Evolutionary conservation across 768 basidiomycete genomes (phyloP).

Genomic region (Jaapia argillacea): DNA sequence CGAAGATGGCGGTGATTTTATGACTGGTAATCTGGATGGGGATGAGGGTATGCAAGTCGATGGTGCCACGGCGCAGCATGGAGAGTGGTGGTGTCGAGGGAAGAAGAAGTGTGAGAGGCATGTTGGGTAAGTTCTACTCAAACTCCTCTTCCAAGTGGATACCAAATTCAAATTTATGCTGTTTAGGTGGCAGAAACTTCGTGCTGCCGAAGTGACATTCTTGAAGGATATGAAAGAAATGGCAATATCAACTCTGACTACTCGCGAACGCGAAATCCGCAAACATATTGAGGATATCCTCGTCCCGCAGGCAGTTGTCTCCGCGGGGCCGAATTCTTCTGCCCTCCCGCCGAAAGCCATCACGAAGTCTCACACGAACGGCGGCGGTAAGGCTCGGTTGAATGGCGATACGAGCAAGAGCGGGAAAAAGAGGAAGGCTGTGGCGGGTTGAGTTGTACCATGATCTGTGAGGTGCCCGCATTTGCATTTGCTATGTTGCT

Average conservation of each 20-base stretch:
- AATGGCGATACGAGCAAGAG: conserved; percentile 25
- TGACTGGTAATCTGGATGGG: too few species aligned
- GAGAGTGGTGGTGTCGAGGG: conserved; percentile 75
- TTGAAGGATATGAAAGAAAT: conserved; percentile 73
- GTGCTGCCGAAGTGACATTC: conserved; percentile 58
- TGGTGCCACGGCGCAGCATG: conserved; percentile 17
- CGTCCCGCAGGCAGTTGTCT: conserved; percentile 10
- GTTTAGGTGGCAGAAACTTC: conserved; percentile 70
- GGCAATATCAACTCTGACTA: conserved; percentile 54
- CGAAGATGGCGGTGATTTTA: conserved; percentile 33
- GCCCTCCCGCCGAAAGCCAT: conserved; percentile 16
- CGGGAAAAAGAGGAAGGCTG: conserved; percentile 50
- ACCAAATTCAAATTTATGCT: not conserved
- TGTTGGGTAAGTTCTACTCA: conserved; percentile 44
- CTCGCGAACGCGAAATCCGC: conserved; percentile 69
- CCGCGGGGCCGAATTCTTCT: too few species aligned
- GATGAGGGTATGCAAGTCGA: conserved; percentile 32
- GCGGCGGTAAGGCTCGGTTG: conserved; percentile 30
- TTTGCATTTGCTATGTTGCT: conserved; percentile 24
- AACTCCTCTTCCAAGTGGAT: not conserved
- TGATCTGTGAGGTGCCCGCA: too few species aligned
- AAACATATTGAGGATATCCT: conserved; percentile 68
- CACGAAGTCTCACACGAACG: conserved; percentile 34
- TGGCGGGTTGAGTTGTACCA: too few species aligned
- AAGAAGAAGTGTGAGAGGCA: conserved; percentile 74